phyloP scores from a whole-genome alignment of 1,284 basidiomycete genomes.

The Ganoderma boninense region DNA sequence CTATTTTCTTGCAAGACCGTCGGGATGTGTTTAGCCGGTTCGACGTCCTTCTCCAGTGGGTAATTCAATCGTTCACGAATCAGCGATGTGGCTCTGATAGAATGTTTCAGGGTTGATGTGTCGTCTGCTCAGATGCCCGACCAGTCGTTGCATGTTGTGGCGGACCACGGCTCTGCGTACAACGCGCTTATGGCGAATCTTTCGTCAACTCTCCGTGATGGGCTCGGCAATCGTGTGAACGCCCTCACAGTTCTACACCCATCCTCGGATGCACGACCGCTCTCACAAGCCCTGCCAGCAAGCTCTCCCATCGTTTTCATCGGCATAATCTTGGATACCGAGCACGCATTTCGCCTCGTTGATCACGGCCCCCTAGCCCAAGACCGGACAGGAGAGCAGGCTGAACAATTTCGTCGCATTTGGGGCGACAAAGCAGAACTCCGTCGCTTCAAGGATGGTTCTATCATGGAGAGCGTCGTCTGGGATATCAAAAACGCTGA shows the following conservation, averaged over 20 bases:
- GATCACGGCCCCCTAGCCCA: slow-evolving; percentile 88
- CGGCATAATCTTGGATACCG: slow-evolving; percentile 78
- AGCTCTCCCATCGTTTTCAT: slow-evolving; percentile 61
- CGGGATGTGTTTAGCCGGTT: slow-evolving; percentile 68
- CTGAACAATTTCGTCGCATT: slow-evolving; percentile 79
- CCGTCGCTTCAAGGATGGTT: slow-evolving; percentile 96
- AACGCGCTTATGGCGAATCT: slow-evolving; percentile 66
- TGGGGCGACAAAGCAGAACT: slow-evolving; percentile 96
- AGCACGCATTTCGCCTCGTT: slow-evolving; percentile 82
- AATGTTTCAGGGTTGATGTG: slow-evolving; percentile 64
- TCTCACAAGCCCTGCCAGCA: slow-evolving; percentile 61
- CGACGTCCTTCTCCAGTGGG: slow-evolving; percentile 70
- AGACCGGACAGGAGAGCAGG: slow-evolving; percentile 58
- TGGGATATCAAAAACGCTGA: slow-evolving; percentile 85
- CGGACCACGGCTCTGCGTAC: slow-evolving; percentile 70
- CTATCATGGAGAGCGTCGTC: slow-evolving; percentile 93
- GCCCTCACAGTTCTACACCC: slow-evolving; percentile 67
- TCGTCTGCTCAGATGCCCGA: slow-evolving; percentile 56
- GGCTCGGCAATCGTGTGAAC: slow-evolving; percentile 75
- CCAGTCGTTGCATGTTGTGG: slow-evolving; percentile 51
- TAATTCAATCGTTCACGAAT: slow-evolving; percentile 11
- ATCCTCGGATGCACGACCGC: slow-evolving; percentile 52
- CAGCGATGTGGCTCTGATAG: slow-evolving; percentile 3
- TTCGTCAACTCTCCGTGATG: slow-evolving; percentile 64
- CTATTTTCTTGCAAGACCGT: slow-evolving; percentile 78